Conservation (phyloP, 495 filamentous ascomycete genomes). For the Podospora comata region DNA sequence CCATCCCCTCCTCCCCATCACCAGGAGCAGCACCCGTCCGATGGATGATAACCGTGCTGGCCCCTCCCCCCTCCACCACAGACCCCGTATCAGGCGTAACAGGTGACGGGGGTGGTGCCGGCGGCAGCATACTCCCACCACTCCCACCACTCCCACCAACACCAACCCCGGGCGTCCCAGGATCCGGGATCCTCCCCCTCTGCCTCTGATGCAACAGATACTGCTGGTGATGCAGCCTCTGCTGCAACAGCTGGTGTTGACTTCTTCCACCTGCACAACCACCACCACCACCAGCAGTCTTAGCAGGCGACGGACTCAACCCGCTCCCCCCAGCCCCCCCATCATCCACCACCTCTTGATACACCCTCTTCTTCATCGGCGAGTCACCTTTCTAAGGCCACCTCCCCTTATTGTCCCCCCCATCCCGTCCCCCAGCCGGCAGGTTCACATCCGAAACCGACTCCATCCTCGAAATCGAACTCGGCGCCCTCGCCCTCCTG, state of each 20-base stretch:
- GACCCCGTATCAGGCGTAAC: not conserved
- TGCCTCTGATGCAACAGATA: not conserved
- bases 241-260: slow-evolving; percentile 1
- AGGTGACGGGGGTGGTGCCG: not conserved
- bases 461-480: slow-evolving; percentile 17
- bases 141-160: too few species aligned
- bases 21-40: not conserved
- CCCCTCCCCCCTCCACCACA: not conserved
- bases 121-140: not conserved
- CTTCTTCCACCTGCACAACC: slow-evolving; percentile 18
- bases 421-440: not conserved
- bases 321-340: not conserved
- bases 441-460: not conserved
- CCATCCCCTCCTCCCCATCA: not conserved
- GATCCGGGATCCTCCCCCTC: not conserved
- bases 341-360: not conserved
- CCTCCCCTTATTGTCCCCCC: not conserved
- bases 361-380: not conserved
- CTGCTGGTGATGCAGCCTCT: not conserved
- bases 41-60: not conserved
- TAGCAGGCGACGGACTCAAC: not conserved
- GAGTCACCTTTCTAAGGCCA: not conserved
- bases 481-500: slow-evolving; percentile 26
- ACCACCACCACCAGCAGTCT: not conserved
- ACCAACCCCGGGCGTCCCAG: too few species aligned